A percentile compares a stretch with the other conserved stretches of the same genome.
Conservation (phyloP, 2,329 filamentous ascomycete genomes). For the Myrmaecium sp. region DNA sequence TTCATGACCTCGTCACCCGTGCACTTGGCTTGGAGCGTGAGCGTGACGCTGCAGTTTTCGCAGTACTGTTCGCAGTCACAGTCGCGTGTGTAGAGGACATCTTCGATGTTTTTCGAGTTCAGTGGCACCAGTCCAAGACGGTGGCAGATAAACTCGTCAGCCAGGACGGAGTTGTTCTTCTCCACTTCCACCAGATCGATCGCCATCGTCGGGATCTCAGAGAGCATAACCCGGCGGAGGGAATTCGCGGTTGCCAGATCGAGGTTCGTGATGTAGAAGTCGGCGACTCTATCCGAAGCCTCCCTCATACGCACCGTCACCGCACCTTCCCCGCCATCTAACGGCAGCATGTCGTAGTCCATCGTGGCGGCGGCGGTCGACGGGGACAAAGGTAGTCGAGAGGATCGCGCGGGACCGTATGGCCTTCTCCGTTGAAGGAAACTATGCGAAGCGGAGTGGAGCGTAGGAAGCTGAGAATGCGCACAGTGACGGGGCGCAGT, state of each 20-base stretch:
- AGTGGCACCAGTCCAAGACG: constrained; percentile 82
- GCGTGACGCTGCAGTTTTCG: constrained; percentile 72
- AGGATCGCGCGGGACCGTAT: no score
- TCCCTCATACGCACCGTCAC: constrained; percentile 31
- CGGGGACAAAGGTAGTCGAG: constrained; percentile 1
- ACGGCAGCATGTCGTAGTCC: constrained; percentile 30
- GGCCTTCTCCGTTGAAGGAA: no score
- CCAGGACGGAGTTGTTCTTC: constrained; percentile 84
- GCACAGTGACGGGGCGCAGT: no score
- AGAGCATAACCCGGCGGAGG: constrained; percentile 75
- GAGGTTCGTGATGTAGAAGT: constrained; percentile 81
- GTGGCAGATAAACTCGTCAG: constrained; percentile 91
- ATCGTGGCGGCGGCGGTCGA: constrained; percentile 15
- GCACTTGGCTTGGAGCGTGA: constrained; percentile 74
- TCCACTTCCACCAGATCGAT: constrained; percentile 91
- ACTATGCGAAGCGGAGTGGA: no score
- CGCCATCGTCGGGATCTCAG: constrained; percentile 85
- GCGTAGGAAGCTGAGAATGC: no score
- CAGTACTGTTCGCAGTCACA: constrained; percentile 96
- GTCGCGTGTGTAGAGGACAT: constrained; percentile 74
- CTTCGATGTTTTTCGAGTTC: constrained; percentile 64
- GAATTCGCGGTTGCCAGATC: constrained; percentile 89
- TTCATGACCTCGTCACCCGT: constrained; percentile 78
- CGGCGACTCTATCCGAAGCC: constrained; percentile 66
- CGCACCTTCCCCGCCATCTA: constrained; percentile 28